Evolutionary conservation across 2,329 filamentous ascomycete genomes (phyloP).

Genomic region (Fusarium ramigenum): DNA sequence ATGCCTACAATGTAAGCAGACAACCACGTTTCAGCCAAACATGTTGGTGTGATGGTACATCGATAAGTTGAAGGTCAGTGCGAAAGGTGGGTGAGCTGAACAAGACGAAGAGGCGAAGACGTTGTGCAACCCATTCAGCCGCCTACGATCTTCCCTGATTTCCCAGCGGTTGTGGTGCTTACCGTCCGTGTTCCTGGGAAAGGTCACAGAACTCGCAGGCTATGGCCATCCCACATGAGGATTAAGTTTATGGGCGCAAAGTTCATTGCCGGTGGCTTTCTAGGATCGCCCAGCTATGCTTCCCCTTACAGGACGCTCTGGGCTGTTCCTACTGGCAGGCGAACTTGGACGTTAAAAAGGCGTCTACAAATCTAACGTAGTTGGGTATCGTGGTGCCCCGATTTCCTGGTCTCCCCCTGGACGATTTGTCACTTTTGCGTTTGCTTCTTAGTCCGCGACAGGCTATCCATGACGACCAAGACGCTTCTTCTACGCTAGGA

Average conservation of each 20-base stretch:
- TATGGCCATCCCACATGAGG: not conserved
- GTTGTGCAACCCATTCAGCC: conserved; percentile 4
- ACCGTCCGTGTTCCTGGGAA: conserved; percentile 5
- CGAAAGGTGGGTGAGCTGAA: conserved; percentile 8
- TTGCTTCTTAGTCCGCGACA: conserved; percentile 11
- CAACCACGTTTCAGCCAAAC: not conserved
- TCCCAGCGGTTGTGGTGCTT: not conserved
- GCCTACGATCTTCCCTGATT: not conserved
- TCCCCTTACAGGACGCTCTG: conserved; percentile 14
- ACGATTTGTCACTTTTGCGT: not conserved
- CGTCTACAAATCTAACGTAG: conserved; percentile 8
- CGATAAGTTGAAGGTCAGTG: not conserved
- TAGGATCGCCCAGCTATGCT: conserved; percentile 6
- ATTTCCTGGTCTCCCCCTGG: conserved; percentile 6
- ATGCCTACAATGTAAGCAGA: conserved; percentile 10
- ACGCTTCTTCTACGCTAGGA: conserved; percentile 14
- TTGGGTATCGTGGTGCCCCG: conserved; percentile 11
- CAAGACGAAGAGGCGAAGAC: not conserved
- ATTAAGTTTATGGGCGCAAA: conserved; percentile 10
- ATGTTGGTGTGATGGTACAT: conserved; percentile 6
- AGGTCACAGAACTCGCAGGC: not conserved
- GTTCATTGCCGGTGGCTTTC: conserved; percentile 21
- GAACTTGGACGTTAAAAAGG: conserved; percentile 8
- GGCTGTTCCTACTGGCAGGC: conserved; percentile 4
- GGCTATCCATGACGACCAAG: conserved; percentile 12